Conservation (phyloP, 2,329 filamentous ascomycete genomes). For the Onygena corvina region DNA sequence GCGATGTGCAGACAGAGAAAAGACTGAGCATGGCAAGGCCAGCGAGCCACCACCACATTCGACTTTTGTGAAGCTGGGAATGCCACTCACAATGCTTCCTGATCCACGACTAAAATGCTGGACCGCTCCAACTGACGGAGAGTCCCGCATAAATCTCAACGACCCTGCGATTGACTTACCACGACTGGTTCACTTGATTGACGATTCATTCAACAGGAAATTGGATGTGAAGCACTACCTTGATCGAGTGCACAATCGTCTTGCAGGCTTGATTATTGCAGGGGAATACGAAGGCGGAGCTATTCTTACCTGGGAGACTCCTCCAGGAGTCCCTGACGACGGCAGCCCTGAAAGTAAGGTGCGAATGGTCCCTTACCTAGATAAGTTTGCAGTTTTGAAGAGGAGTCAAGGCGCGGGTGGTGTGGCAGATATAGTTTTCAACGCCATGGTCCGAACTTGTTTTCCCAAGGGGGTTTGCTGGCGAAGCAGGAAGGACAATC, state of each 20-base stretch:
- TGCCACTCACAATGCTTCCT: constrained; percentile 76
- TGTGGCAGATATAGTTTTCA: constrained; percentile 92
- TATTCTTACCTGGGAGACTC: constrained; percentile 85
- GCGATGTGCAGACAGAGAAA: too few species aligned
- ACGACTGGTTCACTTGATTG: constrained; percentile 72
- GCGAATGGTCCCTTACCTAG: constrained; percentile 78
- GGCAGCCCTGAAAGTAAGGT: constrained; percentile 41
- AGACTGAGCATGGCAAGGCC: constrained; percentile 25
- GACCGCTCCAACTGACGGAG: constrained; percentile 51
- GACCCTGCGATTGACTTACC: constrained; percentile 73
- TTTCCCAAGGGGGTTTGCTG: constrained; percentile 86
- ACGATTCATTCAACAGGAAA: constrained; percentile 80
- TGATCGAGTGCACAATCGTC: constrained; percentile 60
- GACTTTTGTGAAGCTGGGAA: constrained; percentile 81
- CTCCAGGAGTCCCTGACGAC: constrained; percentile 47
- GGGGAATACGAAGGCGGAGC: constrained; percentile 95
- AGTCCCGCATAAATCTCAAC: constrained; percentile 55
- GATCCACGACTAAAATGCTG: constrained; percentile 55
- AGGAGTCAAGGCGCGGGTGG: constrained; percentile 80
- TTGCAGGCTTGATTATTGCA: constrained; percentile 87
- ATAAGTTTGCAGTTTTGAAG: constrained; percentile 92
- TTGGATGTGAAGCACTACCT: constrained; percentile 78
- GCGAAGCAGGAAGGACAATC: constrained; percentile 80
- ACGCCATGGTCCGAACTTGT: constrained; percentile 80
- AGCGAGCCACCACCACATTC: constrained; percentile 42